Conservation (phyloP, 2,329 filamentous ascomycete genomes). For the Alternaria gansuensis region DNA sequence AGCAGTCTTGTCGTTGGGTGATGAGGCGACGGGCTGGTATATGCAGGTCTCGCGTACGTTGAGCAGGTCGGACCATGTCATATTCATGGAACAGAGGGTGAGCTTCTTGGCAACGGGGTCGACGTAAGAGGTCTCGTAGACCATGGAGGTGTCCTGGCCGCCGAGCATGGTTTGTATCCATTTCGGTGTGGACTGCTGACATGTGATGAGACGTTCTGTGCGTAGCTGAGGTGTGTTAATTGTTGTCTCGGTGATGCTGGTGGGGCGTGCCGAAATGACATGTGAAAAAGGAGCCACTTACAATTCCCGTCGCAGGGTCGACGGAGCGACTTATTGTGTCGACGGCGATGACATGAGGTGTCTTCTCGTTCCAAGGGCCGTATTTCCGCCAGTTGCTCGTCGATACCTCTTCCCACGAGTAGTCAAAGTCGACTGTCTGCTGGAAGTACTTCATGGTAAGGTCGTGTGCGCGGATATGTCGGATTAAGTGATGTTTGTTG, state of each 20-base stretch:
- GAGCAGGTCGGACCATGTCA: constrained; percentile 90
- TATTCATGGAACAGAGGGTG: constrained; percentile 95
- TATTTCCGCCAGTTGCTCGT: constrained; percentile 99
- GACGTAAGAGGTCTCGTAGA: constrained; percentile 96
- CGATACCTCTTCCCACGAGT: constrained; percentile 98
- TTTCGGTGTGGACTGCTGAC: constrained; percentile 73
- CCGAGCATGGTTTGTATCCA: constrained; percentile 85
- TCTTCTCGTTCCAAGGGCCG: constrained; percentile 98
- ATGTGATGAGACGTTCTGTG: constrained; percentile 74
- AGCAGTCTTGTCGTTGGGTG: constrained; percentile 69
- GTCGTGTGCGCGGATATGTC: constrained; percentile 3
- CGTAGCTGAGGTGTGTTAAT: constrained; percentile 63
- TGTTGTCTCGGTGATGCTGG: constrained; percentile 7
- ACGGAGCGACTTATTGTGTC: constrained; percentile 83
- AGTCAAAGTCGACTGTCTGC: constrained; percentile 88
- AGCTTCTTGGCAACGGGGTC: constrained; percentile 84
- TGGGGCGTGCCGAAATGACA: constrained; percentile 14
- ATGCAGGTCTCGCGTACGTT: constrained; percentile 92
- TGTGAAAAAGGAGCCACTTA: constrained; percentile 55
- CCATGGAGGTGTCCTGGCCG: constrained; percentile 80
- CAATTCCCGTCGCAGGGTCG: constrained; percentile 71
- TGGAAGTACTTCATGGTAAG: constrained; percentile 90
- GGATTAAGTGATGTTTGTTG: neutral
- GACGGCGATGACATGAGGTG: constrained; percentile 94
- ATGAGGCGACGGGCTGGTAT: constrained; percentile 70